Conservation (phyloP, 2,329 filamentous ascomycete genomes). For the Aspergillus fijiensis region DNA sequence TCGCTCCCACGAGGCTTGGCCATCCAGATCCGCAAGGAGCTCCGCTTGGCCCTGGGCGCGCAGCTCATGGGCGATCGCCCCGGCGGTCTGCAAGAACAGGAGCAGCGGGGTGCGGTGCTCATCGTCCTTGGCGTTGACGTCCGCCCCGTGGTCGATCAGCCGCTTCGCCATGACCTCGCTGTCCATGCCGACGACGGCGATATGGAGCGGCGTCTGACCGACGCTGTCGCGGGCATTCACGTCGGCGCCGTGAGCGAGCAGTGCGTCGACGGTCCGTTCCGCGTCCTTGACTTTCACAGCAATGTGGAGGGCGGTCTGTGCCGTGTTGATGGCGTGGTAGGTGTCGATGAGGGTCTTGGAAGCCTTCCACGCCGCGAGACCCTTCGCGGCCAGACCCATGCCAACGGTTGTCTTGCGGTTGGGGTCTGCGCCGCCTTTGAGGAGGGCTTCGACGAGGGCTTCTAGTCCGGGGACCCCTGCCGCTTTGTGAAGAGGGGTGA, state of each 20-base stretch:
- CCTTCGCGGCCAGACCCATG: not conserved
- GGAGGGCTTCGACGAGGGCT: not conserved
- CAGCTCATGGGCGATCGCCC: not conserved
- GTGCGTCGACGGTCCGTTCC: not conserved
- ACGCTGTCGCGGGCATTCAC: not conserved
- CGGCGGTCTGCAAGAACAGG: not conserved
- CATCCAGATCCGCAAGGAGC: not conserved
- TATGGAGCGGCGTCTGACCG: not conserved
- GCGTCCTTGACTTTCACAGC: not conserved
- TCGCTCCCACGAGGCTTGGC: not conserved
- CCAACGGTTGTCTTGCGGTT: not conserved
- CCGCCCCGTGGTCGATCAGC: not conserved
- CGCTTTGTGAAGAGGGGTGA: not conserved
- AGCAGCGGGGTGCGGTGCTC: not conserved
- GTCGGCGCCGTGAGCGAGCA: not conserved
- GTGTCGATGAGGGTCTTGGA: not conserved
- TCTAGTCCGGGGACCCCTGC: not conserved
- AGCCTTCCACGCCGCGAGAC: not conserved
- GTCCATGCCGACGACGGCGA: not conserved
- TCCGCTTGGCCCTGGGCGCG: not conserved
- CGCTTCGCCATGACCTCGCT: not conserved
- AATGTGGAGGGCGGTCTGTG: constrained; percentile 2
- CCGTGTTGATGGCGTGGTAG: not conserved
- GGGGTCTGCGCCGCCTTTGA: not conserved
- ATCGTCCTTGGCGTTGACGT: not conserved